phyloP scores from a whole-genome alignment of 305 asterid genomes.

The Andrographis paniculata region DNA sequence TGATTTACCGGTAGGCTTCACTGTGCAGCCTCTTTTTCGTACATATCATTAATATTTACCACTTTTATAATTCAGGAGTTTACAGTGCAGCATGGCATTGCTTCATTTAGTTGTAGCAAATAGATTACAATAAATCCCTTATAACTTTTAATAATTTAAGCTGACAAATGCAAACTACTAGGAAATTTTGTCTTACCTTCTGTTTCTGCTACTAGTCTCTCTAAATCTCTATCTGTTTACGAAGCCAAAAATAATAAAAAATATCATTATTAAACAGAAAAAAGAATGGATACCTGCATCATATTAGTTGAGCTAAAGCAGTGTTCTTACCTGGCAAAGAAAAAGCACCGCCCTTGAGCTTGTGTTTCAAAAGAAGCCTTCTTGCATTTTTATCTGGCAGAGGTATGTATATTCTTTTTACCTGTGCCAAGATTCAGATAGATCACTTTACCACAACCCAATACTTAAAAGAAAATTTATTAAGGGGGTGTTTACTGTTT shows the following conservation, averaged over 20 bases:
- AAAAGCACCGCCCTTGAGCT: constrained; percentile 78
- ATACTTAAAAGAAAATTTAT: too few species aligned
- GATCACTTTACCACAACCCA: constrained; percentile 15
- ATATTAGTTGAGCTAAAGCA: constrained; percentile 11
- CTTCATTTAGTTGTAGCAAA: background rate
- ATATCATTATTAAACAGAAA: constrained; percentile 9
- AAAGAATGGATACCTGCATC: constrained; percentile 11
- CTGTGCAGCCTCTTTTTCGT: too few species aligned
- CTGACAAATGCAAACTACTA: background rate
- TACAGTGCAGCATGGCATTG: too few species aligned
- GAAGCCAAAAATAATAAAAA: constrained; percentile 15
- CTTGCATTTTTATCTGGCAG: constrained; percentile 86
- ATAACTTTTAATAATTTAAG: constrained; percentile 4
- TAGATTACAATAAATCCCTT: too few species aligned
- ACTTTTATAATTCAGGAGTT: too few species aligned
- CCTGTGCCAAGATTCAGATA: constrained; percentile 36
- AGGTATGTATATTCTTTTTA: constrained; percentile 94
- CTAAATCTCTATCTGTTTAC: constrained; percentile 72
- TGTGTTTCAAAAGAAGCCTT: constrained; percentile 72
- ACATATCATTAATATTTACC: too few species aligned
- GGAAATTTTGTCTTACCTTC: constrained; percentile 47
- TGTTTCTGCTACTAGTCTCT: constrained; percentile 68
- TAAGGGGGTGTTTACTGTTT: too few species aligned
- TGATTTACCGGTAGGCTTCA: too few species aligned
- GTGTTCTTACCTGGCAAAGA: constrained; percentile 75